A percentile compares a stretch with the other conserved stretches of the same genome.
phyloP scores from a whole-genome alignment of 176 grass and related monocot genomes.

The Cymbopogon citratus region DNA sequence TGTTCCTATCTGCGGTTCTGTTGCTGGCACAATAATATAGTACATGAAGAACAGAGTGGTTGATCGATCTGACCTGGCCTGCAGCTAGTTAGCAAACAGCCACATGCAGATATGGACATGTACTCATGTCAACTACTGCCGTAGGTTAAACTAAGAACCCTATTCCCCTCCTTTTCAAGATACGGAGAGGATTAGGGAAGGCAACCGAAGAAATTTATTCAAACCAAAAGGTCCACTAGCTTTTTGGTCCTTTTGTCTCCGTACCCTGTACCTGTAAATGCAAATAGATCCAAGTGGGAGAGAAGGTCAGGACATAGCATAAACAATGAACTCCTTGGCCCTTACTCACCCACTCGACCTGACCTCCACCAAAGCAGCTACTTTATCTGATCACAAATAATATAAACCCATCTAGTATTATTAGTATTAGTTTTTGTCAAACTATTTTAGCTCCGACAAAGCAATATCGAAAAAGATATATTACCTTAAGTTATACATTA shows the following conservation, averaged over 20 bases:
- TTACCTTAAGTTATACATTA: neutral
- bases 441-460: neutral
- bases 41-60: neutral
- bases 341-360: neutral
- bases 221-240: slow-evolving; percentile 6
- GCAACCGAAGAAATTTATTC: neutral
- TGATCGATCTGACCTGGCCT: slow-evolving; percentile 4
- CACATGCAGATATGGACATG: neutral
- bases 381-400: neutral
- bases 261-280: slow-evolving; percentile 10
- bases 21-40: neutral
- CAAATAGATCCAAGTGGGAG: slow-evolving; percentile 16
- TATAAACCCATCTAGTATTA: neutral
- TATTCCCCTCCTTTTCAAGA: slow-evolving; percentile 18
- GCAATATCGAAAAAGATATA: neutral
- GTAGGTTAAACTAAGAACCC: neutral
- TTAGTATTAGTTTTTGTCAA: no score
- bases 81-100: neutral
- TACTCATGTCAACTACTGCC: neutral
- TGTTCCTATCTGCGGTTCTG: neutral
- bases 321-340: neutral
- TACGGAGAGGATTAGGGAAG: slow-evolving; percentile 22
- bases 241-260: neutral
- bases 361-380: neutral
- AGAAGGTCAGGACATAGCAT: neutral